Evolutionary conservation across 2,329 filamentous ascomycete genomes (phyloP).

Genomic region (Ophiostoma ulmi): DNA sequence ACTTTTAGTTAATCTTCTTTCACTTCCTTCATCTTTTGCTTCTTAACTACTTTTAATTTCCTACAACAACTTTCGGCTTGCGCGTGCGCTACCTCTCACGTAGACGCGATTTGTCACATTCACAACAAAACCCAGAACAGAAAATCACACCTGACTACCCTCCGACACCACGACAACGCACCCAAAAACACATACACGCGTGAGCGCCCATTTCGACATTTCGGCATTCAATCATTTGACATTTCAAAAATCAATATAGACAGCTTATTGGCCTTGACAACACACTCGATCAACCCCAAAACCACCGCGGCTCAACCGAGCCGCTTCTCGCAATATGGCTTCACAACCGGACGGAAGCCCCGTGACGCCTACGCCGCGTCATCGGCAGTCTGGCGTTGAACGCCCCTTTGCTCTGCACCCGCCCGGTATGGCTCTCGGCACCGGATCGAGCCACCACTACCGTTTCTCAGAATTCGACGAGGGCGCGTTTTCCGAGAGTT

Average conservation of each 20-base stretch:
- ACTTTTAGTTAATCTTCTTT: not conserved
- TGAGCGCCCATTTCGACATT: not conserved
- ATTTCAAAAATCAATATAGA: not conserved
- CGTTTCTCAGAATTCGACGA: conserved; percentile 78
- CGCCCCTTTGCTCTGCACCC: conserved; percentile 26
- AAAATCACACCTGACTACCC: not conserved
- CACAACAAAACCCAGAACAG: not conserved
- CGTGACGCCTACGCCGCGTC: conserved; percentile 27
- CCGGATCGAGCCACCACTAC: conserved; percentile 53
- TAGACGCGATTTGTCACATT: conserved; percentile 4
- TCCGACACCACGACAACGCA: not conserved
- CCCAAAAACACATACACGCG: not conserved
- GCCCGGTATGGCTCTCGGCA: conserved; percentile 20
- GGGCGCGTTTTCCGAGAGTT: conserved; percentile 70
- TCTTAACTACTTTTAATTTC: conserved; percentile 7
- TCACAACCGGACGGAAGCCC: conserved; percentile 27
- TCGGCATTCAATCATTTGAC: not conserved
- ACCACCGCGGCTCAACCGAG: conserved; percentile 19
- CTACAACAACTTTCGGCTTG: not conserved
- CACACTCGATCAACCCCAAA: not conserved
- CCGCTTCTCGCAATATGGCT: conserved; percentile 23
- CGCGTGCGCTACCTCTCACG: not conserved
- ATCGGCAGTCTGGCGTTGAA: conserved; percentile 23
- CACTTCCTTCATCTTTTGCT: not conserved
- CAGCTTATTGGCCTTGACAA: not conserved